These are phyloP conservation scores for Brassica carinata DNA, from an alignment of 345 rosid genomes.

Conservation along the genomic window DNA sequence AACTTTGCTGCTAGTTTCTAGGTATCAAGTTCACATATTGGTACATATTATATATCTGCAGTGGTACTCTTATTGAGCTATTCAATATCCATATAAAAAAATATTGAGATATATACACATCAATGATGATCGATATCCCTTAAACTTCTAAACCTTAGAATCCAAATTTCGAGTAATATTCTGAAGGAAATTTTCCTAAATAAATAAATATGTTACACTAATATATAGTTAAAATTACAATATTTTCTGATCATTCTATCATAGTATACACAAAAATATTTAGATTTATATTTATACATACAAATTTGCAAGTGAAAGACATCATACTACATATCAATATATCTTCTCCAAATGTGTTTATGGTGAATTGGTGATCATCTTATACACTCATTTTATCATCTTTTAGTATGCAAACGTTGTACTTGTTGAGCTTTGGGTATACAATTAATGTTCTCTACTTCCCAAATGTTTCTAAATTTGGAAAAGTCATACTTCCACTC, in stretches of 20 bases:
- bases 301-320: background rate
- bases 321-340: background rate
- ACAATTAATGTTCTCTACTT: background rate
- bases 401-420: conserved; percentile 7
- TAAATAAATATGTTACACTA: background rate
- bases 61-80: background rate
- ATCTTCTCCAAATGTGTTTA: background rate
- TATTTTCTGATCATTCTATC: background rate
- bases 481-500: background rate
- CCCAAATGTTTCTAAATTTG: conserved; percentile 21
- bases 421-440: conserved; percentile 13
- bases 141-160: background rate
- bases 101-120: background rate
- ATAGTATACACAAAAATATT: background rate
- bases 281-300: background rate
- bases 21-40: conserved; percentile 5
- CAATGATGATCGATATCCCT: background rate
- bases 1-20: conserved; percentile 10
- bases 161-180: background rate
- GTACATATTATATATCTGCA: background rate
- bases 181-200: background rate
- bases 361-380: background rate
- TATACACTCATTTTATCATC: background rate
- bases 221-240: background rate
- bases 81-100: background rate